phyloP scores from a whole-genome alignment of 2,329 filamentous ascomycete species.

The Colletotrichum tropicale region DNA sequence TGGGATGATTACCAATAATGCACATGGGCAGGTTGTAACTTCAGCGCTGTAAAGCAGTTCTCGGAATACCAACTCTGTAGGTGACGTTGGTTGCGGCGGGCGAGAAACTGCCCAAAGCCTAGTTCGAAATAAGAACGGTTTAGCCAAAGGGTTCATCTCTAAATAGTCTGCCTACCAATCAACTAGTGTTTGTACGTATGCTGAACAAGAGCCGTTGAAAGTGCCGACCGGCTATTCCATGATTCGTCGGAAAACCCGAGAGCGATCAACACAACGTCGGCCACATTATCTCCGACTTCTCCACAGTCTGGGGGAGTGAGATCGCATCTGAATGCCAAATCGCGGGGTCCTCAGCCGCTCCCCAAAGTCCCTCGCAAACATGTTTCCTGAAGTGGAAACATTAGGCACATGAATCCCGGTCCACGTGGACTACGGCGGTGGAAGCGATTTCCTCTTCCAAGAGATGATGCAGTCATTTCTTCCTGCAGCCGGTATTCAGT shows the following conservation, averaged over 20 bases:
- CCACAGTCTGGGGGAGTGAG: not conserved
- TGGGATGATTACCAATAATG: not conserved
- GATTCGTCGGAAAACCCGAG: not conserved
- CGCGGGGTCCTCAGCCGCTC: not conserved
- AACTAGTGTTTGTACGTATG: too few relatives aligned
- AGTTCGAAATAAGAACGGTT: not conserved
- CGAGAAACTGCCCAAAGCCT: not conserved
- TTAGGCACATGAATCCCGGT: not conserved
- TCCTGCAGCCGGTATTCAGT: not conserved
- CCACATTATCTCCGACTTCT: not conserved
- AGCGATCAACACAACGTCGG: not conserved
- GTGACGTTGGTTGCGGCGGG: not conserved
- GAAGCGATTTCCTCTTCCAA: not conserved
- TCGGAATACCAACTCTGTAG: not conserved
- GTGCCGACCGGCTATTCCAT: not conserved
- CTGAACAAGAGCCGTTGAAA: not conserved
- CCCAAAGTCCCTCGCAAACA: not conserved
- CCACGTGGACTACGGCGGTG: not conserved
- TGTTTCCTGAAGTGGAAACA: not conserved
- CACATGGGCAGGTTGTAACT: not conserved
- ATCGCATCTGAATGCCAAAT: not conserved
- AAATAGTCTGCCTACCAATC: too few relatives aligned
- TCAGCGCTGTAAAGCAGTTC: not conserved
- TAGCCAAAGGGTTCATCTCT: too few relatives aligned
- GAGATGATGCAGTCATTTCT: not conserved